Percentiles rank a stretch among this genome's conserved stretches.
phyloP scores from a whole-genome alignment of 768 basidiomycete genomes.

The Suillus lakei region DNA sequence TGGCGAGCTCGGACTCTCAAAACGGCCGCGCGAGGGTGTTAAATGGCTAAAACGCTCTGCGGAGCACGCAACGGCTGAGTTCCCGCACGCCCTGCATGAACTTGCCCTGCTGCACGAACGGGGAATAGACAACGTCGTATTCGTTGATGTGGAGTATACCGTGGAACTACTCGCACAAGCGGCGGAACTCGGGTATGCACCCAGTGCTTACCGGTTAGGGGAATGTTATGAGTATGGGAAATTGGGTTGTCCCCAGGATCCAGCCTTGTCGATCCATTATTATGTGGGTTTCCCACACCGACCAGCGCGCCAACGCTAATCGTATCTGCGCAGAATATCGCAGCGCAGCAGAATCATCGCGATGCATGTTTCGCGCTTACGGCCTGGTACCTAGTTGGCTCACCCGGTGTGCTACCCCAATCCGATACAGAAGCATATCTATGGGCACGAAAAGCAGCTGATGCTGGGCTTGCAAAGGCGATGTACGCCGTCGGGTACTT shows the following conservation, averaged over 20 bases:
- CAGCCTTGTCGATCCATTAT: slow-evolving; percentile 97
- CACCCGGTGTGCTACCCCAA: slow-evolving; percentile 95
- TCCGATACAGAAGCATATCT: slow-evolving; percentile 98
- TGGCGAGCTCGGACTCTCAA: slow-evolving; percentile 86
- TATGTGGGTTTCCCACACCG: slow-evolving; percentile 76
- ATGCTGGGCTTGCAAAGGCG: slow-evolving; percentile 89
- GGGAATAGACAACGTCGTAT: slow-evolving; percentile 98
- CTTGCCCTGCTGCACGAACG: slow-evolving; percentile 91
- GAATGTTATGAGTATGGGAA: slow-evolving; percentile 99
- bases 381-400: slow-evolving; percentile 99
- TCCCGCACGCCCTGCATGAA: slow-evolving; percentile 96
- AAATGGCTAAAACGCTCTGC: slow-evolving; percentile 99
- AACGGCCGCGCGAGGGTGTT: slow-evolving; percentile 93
- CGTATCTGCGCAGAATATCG: slow-evolving; percentile 75
- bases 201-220: slow-evolving; percentile 92
- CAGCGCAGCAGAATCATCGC: slow-evolving; percentile 94
- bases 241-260: slow-evolving; percentile 97
- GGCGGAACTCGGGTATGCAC: slow-evolving; percentile 94
- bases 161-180: slow-evolving; percentile 94
- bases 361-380: slow-evolving; percentile 98
- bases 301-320: neutral
- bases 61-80: slow-evolving; percentile 92
- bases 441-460: slow-evolving; percentile 97
- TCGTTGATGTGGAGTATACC: slow-evolving; percentile 95
- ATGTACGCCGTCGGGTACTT: slow-evolving; percentile 99